Conservation (phyloP, 352 stramenopile species). For the Phytophthora palmivora region DNA sequence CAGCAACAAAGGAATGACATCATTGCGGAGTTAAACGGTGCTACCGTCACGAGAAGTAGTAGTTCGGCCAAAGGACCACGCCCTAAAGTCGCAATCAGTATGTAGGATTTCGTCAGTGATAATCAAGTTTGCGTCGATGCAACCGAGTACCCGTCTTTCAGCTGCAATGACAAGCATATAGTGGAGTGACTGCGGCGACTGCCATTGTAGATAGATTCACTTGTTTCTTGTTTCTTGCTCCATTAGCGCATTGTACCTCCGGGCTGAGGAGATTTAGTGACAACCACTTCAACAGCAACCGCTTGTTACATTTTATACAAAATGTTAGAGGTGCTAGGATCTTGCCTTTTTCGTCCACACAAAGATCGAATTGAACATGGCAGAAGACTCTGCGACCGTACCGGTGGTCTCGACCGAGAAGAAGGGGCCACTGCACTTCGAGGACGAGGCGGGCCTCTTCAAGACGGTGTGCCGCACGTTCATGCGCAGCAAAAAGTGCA, state of each 20-base stretch:
- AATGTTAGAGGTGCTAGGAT: neutral
- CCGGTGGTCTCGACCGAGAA: conserved; percentile 18
- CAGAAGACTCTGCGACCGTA: conserved; percentile 5
- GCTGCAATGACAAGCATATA: too few relatives aligned
- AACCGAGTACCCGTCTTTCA: too few relatives aligned
- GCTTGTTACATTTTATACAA: conserved; percentile 1
- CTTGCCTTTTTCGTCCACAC: conserved; percentile 4
- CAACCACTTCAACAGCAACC: too few relatives aligned
- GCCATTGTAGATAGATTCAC: too few relatives aligned
- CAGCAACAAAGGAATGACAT: conserved; percentile 44
- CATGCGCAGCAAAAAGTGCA: conserved; percentile 52
- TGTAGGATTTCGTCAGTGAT: conserved; percentile 16
- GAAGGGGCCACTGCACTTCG: conserved; percentile 42
- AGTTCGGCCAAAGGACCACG: conserved; percentile 15
- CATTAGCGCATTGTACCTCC: too few relatives aligned
- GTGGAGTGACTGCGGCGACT: too few relatives aligned
- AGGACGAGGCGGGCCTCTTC: conserved; percentile 61
- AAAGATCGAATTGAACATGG: conserved; percentile 27
- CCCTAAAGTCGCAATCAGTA: conserved; percentile 33
- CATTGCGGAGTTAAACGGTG: conserved; percentile 56
- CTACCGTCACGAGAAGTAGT: conserved; percentile 34
- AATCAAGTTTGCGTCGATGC: neutral
- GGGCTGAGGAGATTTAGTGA: too few relatives aligned
- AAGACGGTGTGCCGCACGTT: conserved; percentile 69
- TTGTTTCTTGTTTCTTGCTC: too few relatives aligned